Percentiles rank a stretch among this genome's conserved stretches.
Evolutionary conservation across 345 rosid species (phyloP).

Genomic region (Microthlaspi erraticum): DNA sequence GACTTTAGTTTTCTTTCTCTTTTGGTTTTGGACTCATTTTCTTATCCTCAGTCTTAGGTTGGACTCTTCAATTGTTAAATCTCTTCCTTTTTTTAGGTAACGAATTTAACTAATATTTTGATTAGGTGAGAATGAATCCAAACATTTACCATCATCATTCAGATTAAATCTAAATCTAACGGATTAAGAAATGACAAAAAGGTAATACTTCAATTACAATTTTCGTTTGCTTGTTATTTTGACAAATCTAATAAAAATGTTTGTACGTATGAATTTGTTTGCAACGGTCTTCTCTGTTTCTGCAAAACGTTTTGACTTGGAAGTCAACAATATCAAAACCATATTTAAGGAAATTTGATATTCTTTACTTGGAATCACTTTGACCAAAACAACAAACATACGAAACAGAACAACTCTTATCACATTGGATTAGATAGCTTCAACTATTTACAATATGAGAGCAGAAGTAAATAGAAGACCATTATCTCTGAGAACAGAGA

Average conservation of each 20-base stretch:
- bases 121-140: slow-evolving; percentile 28
- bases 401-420: slow-evolving; percentile 5
- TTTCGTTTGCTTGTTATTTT: too few relatives aligned
- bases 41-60: background rate
- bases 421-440: slow-evolving; percentile 23
- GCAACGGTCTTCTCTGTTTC: background rate
- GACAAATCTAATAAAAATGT: too few relatives aligned
- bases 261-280: too few relatives aligned
- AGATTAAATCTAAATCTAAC: background rate
- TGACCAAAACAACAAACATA: background rate
- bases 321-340: background rate
- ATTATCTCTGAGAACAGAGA: slow-evolving; percentile 14
- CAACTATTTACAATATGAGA: slow-evolving; percentile 31
- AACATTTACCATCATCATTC: background rate
- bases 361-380: slow-evolving; percentile 2
- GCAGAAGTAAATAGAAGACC: slow-evolving; percentile 4
- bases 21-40: slow-evolving; percentile 5
- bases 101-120: slow-evolving; percentile 16
- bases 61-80: background rate
- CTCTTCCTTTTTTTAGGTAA: slow-evolving; percentile 15
- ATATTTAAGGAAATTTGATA: background rate
- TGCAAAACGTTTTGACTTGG: background rate
- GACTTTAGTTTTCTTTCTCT: background rate
- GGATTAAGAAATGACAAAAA: slow-evolving; percentile 5
- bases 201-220: too few relatives aligned